These are phyloP conservation scores for Pseudomonodictys pantanalensis DNA, from an alignment of 495 filamentous ascomycete species.

Conservation along the genomic window DNA sequence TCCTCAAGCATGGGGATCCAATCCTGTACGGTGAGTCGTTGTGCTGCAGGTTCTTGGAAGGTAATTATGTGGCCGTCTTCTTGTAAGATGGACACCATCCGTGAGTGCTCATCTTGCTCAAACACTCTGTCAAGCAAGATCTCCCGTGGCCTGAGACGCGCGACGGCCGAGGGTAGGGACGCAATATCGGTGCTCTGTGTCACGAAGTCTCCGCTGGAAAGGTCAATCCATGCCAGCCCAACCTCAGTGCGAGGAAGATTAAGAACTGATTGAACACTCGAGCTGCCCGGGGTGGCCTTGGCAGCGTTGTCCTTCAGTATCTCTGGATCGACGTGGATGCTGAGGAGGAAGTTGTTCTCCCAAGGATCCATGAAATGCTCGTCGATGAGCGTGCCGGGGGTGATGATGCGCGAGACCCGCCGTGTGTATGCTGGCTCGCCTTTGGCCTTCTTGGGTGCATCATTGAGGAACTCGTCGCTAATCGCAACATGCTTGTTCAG, in stretches of 20 bases:
- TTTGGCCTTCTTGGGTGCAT: constrained; percentile 61
- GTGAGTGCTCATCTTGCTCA: constrained; percentile 35
- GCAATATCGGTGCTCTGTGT: constrained; percentile 74
- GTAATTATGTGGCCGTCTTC: constrained; percentile 61
- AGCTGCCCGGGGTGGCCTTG: constrained; percentile 39
- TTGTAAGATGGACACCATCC: constrained; percentile 38
- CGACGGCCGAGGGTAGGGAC: constrained; percentile 71
- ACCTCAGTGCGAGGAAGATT: constrained; percentile 46
- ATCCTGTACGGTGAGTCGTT: constrained; percentile 55
- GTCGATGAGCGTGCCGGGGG: constrained; percentile 92
- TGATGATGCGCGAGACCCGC: constrained; percentile 79
- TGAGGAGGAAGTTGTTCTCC: constrained; percentile 86
- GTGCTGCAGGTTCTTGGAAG: constrained; percentile 47
- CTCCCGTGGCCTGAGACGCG: constrained; percentile 80
- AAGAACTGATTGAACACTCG: constrained; percentile 22
- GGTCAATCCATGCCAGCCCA: constrained; percentile 89
- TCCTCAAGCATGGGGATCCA: constrained; percentile 78
- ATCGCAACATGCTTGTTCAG: constrained; percentile 87
- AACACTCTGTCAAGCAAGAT: constrained; percentile 63
- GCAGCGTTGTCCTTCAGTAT: constrained; percentile 26
- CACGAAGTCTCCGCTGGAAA: constrained; percentile 91
- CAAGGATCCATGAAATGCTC: constrained; percentile 94
- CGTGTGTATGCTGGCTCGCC: constrained; percentile 80
- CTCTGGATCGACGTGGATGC: constrained; percentile 56
- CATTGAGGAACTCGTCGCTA: constrained; percentile 82